A percentile compares a stretch with the other conserved stretches of the same genome.
Conservation (phyloP, 768 basidiomycete genomes). For the Pleurotus ostreatus region DNA sequence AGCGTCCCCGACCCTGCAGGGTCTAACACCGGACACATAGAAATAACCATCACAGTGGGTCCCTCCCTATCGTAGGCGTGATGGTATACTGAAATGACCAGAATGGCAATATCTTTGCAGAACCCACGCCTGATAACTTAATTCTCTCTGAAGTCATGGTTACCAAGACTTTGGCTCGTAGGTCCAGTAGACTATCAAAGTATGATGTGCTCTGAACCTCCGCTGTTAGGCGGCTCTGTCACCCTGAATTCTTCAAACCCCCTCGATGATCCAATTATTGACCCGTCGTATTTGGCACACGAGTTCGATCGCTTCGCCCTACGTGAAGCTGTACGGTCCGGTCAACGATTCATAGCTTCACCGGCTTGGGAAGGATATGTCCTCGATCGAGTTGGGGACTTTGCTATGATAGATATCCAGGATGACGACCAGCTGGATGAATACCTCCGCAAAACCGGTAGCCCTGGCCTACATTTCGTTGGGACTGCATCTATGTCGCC, state of each 20-base stretch:
- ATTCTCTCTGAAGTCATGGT: conserved; percentile 21
- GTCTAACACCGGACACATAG: conserved; percentile 29
- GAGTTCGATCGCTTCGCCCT: conserved; percentile 25
- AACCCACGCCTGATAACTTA: conserved; percentile 25
- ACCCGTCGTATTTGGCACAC: conserved; percentile 40
- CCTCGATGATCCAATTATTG: conserved; percentile 44
- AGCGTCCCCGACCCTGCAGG: conserved; percentile 31
- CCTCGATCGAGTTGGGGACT: conserved; percentile 4
- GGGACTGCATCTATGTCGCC: conserved; percentile 24
- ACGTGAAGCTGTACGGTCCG: conserved; percentile 18
- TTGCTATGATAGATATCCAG: conserved; percentile 4
- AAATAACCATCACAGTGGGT: conserved; percentile 26
- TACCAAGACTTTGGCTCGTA: conserved; percentile 33
- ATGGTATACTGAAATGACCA: neutral
- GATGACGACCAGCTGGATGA: conserved; percentile 8
- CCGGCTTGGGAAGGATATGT: conserved; percentile 17
- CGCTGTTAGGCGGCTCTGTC: conserved; percentile 28
- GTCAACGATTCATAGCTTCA: conserved; percentile 18
- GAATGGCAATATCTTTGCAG: neutral
- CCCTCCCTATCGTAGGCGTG: neutral
- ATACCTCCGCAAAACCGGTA: conserved; percentile 12
- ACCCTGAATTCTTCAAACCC: conserved; percentile 38
- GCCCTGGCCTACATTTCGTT: conserved; percentile 16
- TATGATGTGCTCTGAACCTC: neutral
- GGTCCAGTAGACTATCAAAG: conserved; percentile 1